Percentiles rank a stretch among this genome's conserved stretches.
phyloP scores from a whole-genome alignment of 2,329 filamentous ascomycete species.

The Sarocladium kiliense region DNA sequence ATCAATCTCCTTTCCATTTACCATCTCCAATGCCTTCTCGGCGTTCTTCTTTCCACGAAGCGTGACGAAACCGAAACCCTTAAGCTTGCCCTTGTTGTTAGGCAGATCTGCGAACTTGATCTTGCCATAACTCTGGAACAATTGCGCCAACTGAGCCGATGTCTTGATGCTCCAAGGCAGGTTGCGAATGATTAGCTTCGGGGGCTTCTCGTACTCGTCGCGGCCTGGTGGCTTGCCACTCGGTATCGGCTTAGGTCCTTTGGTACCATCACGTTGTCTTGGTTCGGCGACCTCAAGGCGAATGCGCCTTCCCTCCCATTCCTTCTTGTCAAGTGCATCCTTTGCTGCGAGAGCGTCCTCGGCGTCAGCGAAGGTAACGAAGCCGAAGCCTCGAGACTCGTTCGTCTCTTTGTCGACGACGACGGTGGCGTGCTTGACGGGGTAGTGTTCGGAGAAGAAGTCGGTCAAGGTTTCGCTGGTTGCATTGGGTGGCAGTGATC shows the following conservation, averaged over 20 bases:
- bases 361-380: constrained; percentile 91
- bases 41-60: constrained; percentile 86
- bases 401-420: constrained; percentile 84
- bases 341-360: constrained; percentile 83
- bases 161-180: constrained; percentile 93
- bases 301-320: constrained; percentile 75
- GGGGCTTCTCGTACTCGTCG: constrained; percentile 54
- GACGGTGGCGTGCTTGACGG: constrained; percentile 93
- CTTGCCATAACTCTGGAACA: constrained; percentile 88
- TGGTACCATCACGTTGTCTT: constrained; percentile 61
- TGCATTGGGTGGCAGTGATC: constrained; percentile 70
- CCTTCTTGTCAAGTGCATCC: constrained; percentile 72
- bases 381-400: constrained; percentile 85
- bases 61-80: constrained; percentile 90
- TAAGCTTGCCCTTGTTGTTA: constrained; percentile 67
- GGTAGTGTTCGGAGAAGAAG: constrained; percentile 90
- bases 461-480: constrained; percentile 81
- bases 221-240: constrained; percentile 51
- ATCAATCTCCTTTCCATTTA: constrained; percentile 89
- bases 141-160: constrained; percentile 68
- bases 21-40: constrained; percentile 73
- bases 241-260: constrained; percentile 31
- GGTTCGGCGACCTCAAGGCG: constrained; percentile 84
- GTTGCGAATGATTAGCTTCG: constrained; percentile 85
- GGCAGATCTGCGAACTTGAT: constrained; percentile 84